Percentiles rank a stretch among this genome's conserved stretches.
These are phyloP conservation scores for Xerocomus brunneocitrinus DNA, from an alignment of 768 basidiomycete species.

Conservation along the genomic window DNA sequence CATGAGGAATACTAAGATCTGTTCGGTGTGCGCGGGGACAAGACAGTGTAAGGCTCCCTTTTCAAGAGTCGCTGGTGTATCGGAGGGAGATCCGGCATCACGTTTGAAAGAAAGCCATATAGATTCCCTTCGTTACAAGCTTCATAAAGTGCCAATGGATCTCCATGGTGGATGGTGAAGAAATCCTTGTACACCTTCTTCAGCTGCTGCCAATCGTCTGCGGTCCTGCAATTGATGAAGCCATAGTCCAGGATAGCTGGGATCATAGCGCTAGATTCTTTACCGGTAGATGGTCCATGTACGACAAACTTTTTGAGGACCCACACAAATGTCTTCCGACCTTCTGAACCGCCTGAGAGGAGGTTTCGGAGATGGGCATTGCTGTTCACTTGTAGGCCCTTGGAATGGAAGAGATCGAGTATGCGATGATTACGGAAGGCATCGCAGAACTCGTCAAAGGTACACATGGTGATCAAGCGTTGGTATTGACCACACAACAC, in stretches of 20 bases:
- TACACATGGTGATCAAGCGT: constrained; percentile 6
- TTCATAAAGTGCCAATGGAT: constrained; percentile 35
- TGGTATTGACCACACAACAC: not conserved
- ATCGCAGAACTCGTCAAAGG: constrained; percentile 10
- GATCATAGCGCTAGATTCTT: not conserved
- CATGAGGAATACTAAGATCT: not conserved
- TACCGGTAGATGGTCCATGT: not conserved
- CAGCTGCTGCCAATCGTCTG: constrained; percentile 15
- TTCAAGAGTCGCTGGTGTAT: not conserved
- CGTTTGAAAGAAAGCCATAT: constrained; percentile 22
- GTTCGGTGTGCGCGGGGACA: not conserved
- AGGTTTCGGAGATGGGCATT: not conserved
- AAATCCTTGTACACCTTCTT: constrained; percentile 30
- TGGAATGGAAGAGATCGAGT: constrained; percentile 5
- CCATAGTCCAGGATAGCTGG: constrained; percentile 6
- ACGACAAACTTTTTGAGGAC: constrained; percentile 3
- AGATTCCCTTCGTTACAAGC: constrained; percentile 32
- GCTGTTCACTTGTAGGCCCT: not conserved
- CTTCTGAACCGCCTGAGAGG: not conserved
- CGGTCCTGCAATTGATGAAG: constrained; percentile 10
- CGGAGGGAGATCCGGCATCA: constrained; percentile 9
- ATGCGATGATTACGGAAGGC: not conserved
- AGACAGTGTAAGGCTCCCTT: not conserved
- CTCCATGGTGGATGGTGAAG: constrained; percentile 22
- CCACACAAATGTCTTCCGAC: constrained; percentile 6